Conservation (phyloP, 1,139 yeast genomes). For the Pichia sp. region DNA sequence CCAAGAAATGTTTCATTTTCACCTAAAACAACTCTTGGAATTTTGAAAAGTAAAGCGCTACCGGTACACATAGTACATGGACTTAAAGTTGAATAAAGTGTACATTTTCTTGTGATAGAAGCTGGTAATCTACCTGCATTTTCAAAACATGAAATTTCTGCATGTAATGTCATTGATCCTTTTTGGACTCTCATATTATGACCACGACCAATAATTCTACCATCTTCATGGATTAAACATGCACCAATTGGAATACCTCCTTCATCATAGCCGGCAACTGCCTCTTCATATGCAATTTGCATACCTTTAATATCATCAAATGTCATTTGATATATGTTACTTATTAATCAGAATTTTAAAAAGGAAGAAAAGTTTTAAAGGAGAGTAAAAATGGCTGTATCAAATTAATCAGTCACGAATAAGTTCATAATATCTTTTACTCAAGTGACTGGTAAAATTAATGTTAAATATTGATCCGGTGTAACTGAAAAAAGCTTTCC, state of each 20-base stretch:
- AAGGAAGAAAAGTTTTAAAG: neutral
- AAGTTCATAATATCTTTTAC: no score
- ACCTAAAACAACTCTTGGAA: conserved; percentile 79
- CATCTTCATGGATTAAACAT: conserved; percentile 66
- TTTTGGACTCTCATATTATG: conserved; percentile 87
- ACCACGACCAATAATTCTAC: conserved; percentile 76
- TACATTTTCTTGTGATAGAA: conserved; percentile 58
- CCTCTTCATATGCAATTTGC: conserved; percentile 68
- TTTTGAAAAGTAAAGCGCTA: conserved; percentile 81
- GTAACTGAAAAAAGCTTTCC: no score
- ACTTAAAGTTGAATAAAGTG: conserved; percentile 83
- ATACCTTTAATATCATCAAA: conserved; percentile 62
- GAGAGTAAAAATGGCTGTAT: no score
- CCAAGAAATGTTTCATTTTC: conserved; percentile 79
- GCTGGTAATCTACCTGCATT: conserved; percentile 83
- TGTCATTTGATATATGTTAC: conserved; percentile 30
- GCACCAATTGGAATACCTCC: conserved; percentile 88
- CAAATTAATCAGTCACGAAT: no score
- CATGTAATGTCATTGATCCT: conserved; percentile 74
- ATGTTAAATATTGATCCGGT: no score
- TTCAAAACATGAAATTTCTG: conserved; percentile 83
- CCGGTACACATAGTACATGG: conserved; percentile 97
- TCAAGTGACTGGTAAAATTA: no score
- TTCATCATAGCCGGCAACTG: conserved; percentile 54
- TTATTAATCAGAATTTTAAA: neutral